Conservation (phyloP, 1,284 basidiomycete genomes). For the Ceratobasidium papillatum region DNA sequence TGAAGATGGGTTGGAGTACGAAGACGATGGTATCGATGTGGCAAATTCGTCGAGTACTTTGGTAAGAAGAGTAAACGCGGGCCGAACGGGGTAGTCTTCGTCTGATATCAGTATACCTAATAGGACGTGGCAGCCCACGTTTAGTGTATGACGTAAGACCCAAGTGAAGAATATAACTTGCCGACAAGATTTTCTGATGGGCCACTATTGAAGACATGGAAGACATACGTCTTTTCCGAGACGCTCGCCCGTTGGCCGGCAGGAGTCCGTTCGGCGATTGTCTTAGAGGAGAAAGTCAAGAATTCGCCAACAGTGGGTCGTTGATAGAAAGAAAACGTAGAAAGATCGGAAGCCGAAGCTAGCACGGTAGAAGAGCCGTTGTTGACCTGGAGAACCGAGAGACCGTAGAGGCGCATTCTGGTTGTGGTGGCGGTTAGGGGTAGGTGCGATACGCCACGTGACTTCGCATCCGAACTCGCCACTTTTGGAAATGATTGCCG, state of each 20-base stretch:
- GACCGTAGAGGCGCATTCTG: slow-evolving; percentile 61
- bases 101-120: slow-evolving; percentile 92
- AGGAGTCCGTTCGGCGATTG: slow-evolving; percentile 89
- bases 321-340: slow-evolving; percentile 95
- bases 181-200: slow-evolving; percentile 83
- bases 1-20: slow-evolving; percentile 67
- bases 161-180: slow-evolving; percentile 48
- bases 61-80: slow-evolving; percentile 93
- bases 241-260: slow-evolving; percentile 92
- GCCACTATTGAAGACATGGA: slow-evolving; percentile 89
- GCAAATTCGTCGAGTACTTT: slow-evolving; percentile 96
- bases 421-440: not conserved
- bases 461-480: not conserved
- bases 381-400: slow-evolving; percentile 58
- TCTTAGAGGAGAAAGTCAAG: slow-evolving; percentile 90
- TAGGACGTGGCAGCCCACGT: slow-evolving; percentile 22
- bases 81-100: slow-evolving; percentile 94
- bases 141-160: not conserved
- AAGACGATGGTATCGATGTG: slow-evolving; percentile 75
- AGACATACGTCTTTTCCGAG: slow-evolving; percentile 93
- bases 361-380: slow-evolving; percentile 67
- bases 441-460: not conserved
- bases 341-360: slow-evolving; percentile 81
- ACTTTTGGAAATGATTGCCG: not conserved
- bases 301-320: slow-evolving; percentile 85